Base-by-base conservation (phyloP, 2,329 filamentous ascomycete genomes). In the Sphaceloma murrayae region DNA sequence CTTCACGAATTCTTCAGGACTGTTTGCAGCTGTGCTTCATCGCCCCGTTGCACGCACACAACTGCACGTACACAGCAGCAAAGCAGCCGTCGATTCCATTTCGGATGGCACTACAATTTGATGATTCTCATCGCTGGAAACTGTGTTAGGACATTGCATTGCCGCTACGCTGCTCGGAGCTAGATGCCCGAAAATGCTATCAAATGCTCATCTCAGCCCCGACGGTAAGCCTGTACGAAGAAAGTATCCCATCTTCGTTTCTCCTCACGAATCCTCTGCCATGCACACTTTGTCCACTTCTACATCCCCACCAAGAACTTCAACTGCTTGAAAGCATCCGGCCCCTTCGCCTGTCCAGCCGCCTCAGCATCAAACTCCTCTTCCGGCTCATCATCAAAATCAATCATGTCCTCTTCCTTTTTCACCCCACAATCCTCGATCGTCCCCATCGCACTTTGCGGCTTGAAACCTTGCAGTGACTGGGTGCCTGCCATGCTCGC, bases 291-390 rank as follows among this genome's bases (percentile, higher is more conserved):
- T 5, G 7, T 24, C 17, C 22, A 4, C 29, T 21, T 16, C 29
- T 27, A 17, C 14, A 8, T 33, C 18, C 40, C 29, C 10, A 43
- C 40, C 17, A 32, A 13, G 3, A 17, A 26, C 27, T 29, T 43
- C 17, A 43, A 18, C 5, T 43, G 27, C 24, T 43, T 26, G 29
- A 40, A 40, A 9, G 36, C 36, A 14, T 26, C 16, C 14, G 16
- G 13, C n/a, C 11, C 22, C 4, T 26, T 27, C 3, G n/a, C 19
- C n/a, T 40, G 36, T 10, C 16, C 19, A 19, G 22, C 8, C 9
- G 31, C 21, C 7, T 5, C 30, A 2, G n/a, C 3, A n/a, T 36
- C 31, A 13, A 45, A 18, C 18, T 11, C 42, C 21, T 45, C 42
- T 27, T 34, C 42, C 14, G 34, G 21, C 16, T 27, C 38, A 1